These are phyloP conservation scores for Tolypocladium endophyticum DNA, from an alignment of 2,329 filamentous ascomycete genomes.

Conservation along the genomic window DNA sequence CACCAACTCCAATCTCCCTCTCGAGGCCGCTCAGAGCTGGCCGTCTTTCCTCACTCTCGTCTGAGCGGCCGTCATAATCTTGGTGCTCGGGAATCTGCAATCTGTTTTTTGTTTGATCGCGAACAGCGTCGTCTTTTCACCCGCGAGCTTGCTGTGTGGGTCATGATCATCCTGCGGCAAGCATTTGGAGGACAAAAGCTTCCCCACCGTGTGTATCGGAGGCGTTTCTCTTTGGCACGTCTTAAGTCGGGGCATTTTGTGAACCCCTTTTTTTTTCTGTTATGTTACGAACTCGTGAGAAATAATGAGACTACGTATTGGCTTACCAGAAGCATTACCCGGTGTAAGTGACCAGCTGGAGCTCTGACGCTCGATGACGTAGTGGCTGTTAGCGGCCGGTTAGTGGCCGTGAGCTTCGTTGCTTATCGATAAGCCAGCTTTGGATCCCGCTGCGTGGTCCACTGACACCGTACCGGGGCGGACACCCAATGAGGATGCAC, in stretches of 20 bases:
- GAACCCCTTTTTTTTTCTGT: not conserved
- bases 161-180: not conserved
- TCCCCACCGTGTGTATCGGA: not conserved
- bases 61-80: not conserved
- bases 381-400: not conserved
- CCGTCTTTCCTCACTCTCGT: not conserved
- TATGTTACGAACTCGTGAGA: not conserved
- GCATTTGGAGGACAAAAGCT: not conserved
- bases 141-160: not conserved
- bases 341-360: not conserved
- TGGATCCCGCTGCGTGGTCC: no score
- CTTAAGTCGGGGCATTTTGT: not conserved
- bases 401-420: not conserved
- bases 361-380: not conserved
- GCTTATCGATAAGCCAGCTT: not conserved
- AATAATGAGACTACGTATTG: not conserved
- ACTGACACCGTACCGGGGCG: no score
- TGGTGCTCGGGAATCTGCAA: not conserved
- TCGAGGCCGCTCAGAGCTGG: not conserved
- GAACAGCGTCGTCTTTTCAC: not conserved
- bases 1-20: conserved; percentile 9
- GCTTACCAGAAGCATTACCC: not conserved
- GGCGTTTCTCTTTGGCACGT: not conserved
- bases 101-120: not conserved
- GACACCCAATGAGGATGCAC: not conserved